Evolutionary conservation across 805 yeast species (phyloP), one percentile per base, ranked within the genome.

Genomic region (Candida tallmaniae): DNA sequence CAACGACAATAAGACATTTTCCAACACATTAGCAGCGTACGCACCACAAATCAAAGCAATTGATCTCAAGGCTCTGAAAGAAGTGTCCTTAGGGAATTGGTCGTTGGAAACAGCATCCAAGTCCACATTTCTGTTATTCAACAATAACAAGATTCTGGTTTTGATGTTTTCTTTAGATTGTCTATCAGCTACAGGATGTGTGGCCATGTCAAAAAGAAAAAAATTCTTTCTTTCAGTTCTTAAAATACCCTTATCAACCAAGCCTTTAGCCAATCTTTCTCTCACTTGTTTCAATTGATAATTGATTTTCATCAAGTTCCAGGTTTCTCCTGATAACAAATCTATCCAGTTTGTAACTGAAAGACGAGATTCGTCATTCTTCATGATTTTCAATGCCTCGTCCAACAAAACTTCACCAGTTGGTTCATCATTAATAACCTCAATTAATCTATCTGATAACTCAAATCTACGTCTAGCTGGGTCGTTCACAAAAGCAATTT

Each of bases 211-310:
- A 50, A 93, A 93, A 35, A 93, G 67, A 51, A 93, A 78, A 56
- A 93, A 93, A 64, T 87, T 93, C 57, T 89, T 87, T 59, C 95
- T 78, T 61, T 93, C 98, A 6, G 98, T 93, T 65, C 96, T 80
- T 52, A 94, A 73, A 29, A 93, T 81, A 15, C 98, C 97, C 64
- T 93, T 93, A 60, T 93, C 98, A 24, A 94, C 98, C 34, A 93
- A 70, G 0, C 98, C 98, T 62, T 93, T 93, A 36, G 96, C 95
- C 44, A 93, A 70, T 48, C 98, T 74, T 62, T 93, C 98, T 54
- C 98, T 78, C 4, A 93, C 98, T 65, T 93, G 98, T 55, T 93
- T 93, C 58, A 93, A 74, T 64, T 93, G 98, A 65, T 90, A 93
- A 52, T 82, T 83, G 48, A 90, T 88, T 57, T 93, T 93, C 76